Evolutionary conservation across 176 grass and related monocot species (phyloP).

Genomic region (Elaeis guineensis): DNA sequence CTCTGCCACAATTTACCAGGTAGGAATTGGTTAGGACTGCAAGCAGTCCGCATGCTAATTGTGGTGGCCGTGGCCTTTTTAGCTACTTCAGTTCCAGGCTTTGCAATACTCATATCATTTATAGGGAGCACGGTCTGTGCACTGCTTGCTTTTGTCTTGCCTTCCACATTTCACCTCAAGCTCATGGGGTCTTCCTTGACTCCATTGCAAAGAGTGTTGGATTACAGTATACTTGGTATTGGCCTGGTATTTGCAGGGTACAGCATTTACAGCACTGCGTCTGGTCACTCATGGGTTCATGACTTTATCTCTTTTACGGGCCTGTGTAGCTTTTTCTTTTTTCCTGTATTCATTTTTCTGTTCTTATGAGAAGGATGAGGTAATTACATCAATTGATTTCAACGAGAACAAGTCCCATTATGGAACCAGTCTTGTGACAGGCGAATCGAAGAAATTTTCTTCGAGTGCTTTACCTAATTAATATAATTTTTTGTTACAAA

Average conservation of each 20-base stretch:
- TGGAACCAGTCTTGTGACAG: no score
- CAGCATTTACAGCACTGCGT: constrained; percentile 33
- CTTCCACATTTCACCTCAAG: constrained; percentile 52
- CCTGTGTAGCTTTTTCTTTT: no score
- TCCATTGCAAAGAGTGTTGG: constrained; percentile 26
- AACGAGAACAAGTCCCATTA: no score
- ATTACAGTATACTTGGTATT: constrained; percentile 48
- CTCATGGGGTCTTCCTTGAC: constrained; percentile 49
- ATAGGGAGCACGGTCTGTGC: constrained; percentile 77
- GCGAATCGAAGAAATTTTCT: no score
- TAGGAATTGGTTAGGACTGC: constrained; percentile 31
- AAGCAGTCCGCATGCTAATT: constrained; percentile 39
- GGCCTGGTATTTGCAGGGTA: constrained; percentile 51
- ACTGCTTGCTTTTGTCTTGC: constrained; percentile 74
- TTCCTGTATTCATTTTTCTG: no score
- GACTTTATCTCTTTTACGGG: neutral
- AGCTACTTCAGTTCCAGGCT: constrained; percentile 65
- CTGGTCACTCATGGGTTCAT: constrained; percentile 1
- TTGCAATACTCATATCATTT: constrained; percentile 65
- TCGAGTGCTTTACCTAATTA: no score
- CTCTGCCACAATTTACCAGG: constrained; percentile 9
- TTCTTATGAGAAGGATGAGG: no score
- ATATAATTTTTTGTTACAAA: no score
- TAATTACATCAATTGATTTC: no score
- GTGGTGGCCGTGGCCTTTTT: constrained; percentile 33